A percentile compares a stretch with the other conserved stretches of the same genome.
Evolutionary conservation across 2,329 filamentous ascomycete species (phyloP).

Genomic region (Fusarium napiforme): DNA sequence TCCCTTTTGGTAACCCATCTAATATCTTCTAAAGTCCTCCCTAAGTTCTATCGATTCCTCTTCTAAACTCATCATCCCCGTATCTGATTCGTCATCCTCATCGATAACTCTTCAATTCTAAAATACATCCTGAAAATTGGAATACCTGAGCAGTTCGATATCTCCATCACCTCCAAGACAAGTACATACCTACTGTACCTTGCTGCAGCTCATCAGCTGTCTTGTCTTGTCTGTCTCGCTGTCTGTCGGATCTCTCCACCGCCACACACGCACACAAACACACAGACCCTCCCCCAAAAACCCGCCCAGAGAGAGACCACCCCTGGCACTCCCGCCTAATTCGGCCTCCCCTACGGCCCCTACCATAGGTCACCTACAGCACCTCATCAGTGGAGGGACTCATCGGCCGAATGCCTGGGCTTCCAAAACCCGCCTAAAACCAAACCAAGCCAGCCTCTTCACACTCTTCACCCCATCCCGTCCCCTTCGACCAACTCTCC

Average conservation of each 20-base stretch:
- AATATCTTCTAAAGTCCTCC: neutral
- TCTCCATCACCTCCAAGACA: neutral
- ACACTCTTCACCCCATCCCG: slow-evolving; percentile 23
- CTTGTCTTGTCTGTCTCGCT: neutral
- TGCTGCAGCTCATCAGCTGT: slow-evolving; percentile 26
- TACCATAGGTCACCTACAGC: neutral
- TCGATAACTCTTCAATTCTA: neutral
- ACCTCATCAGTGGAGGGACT: neutral
- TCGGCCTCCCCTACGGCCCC: slow-evolving; percentile 33
- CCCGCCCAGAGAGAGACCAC: slow-evolving; percentile 14
- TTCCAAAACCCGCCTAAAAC: slow-evolving; percentile 41
- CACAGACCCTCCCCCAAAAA: slow-evolving; percentile 37
- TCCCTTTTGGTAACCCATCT: slow-evolving; percentile 5
- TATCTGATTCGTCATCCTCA: neutral
- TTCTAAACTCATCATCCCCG: slow-evolving; percentile 7
- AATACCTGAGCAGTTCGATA: neutral
- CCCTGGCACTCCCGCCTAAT: slow-evolving; percentile 36
- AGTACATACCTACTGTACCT: slow-evolving; percentile 5
- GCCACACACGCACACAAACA: slow-evolving; percentile 34
- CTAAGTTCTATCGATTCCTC: neutral
- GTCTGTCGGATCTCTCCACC: slow-evolving; percentile 29
- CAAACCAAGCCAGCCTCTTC: slow-evolving; percentile 41
- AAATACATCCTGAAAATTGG: neutral
- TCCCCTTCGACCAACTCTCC: slow-evolving; percentile 20
- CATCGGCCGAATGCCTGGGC: slow-evolving; percentile 34